Base-by-base conservation (phyloP, 164 flowering plant species). In the Aristolochia californica region DNA sequence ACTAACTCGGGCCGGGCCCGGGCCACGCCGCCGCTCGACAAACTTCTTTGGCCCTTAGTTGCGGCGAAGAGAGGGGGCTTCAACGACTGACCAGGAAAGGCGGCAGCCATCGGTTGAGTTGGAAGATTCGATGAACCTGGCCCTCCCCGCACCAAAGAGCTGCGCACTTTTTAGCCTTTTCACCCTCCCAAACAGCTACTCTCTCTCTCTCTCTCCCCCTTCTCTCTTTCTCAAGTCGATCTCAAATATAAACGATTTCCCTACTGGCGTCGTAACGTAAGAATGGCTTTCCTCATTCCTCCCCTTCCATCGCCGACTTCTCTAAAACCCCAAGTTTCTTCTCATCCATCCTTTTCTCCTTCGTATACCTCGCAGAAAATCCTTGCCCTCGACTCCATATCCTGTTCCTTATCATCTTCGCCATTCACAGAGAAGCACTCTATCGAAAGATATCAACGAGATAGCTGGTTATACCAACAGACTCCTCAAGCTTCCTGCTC, bases 391-490 rank as follows among this genome's bases (percentile, higher is more conserved):
- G 57, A 50, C 27, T 23, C 30, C 49, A n/a, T 45, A 44, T 43
- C 43, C 58, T 43, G 16, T 25, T 25, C 58, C 62, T 13, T 48
- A 38, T 48, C 64, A 13, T 22, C 66, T 30, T 62, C 62, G 12
- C 91, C 96, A 4, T 88, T 88, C 62, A 82, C 90, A 8, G 91
- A 88, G 66, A 85, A 78, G 55, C 87, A 83, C 62, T 83, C 96
- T 9, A 0, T 62, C 1, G 78, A 80, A 66, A 75, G 88, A 48
- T 88, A 82, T 66, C 70, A 72, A 28, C 74, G 90, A 52, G 91
- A 85, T 59, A 54, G 63, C 20, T 83, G 94, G 94, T 58, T 86
- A 21, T 86, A 80, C 76, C 59, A 59, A 45, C 27, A 65, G 67
- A 66, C 70, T 47, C 62, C 53, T 18, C 49, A 59, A 13, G 13